Conservation (phyloP, 768 basidiomycete species). For the Trametes cubensis region DNA sequence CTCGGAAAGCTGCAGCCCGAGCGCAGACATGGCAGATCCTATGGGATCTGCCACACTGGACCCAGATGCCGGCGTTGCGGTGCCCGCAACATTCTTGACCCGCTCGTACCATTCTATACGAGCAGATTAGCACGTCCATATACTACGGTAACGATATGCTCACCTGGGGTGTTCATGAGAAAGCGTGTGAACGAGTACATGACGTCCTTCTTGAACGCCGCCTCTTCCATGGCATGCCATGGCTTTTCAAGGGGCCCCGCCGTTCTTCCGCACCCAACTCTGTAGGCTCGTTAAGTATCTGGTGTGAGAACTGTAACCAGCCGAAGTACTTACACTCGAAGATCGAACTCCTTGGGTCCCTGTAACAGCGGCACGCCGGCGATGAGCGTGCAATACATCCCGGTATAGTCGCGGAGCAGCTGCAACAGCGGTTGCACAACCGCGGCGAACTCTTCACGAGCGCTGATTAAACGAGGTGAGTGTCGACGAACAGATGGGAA, state of each 20-base stretch:
- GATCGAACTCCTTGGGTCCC: background rate
- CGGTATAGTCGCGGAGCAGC: background rate
- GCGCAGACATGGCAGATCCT: too few relatives aligned
- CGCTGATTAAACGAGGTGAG: background rate
- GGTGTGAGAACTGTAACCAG: too few relatives aligned
- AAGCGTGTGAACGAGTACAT: constrained; percentile 1
- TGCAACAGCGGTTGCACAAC: background rate
- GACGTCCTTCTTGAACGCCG: background rate
- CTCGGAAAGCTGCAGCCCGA: too few relatives aligned
- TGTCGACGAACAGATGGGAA: background rate
- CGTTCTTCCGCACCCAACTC: background rate
- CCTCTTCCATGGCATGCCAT: background rate
- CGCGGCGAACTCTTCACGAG: background rate
- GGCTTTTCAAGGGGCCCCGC: background rate
- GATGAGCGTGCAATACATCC: background rate
- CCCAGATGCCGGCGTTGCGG: too few relatives aligned
- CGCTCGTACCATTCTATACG: background rate
- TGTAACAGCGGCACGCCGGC: background rate
- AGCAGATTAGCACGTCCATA: background rate
- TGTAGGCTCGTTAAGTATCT: too few relatives aligned
- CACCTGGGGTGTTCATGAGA: constrained; percentile 1
- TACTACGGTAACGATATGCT: background rate
- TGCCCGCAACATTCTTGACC: background rate
- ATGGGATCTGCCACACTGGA: too few relatives aligned
- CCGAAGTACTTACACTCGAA: too few relatives aligned